These are phyloP conservation scores for Sporothrix dimorphospora DNA, from an alignment of 2,329 filamentous ascomycete genomes.

Conservation along the genomic window DNA sequence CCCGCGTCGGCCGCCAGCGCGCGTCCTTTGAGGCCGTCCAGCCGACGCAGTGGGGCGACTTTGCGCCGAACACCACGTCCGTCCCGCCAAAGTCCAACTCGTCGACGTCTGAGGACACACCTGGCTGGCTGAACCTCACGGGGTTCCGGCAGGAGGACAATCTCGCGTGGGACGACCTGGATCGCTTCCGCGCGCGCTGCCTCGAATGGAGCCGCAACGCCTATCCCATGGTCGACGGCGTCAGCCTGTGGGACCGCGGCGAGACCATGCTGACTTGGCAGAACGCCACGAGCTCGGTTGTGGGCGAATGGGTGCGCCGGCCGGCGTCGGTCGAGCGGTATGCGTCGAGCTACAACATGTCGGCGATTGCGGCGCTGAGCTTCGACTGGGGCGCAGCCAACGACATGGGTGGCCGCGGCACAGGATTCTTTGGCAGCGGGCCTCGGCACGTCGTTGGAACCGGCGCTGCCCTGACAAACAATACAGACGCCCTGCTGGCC, in stretches of 20 bases:
- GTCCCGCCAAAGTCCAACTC: conserved; percentile 38
- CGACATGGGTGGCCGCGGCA: background rate
- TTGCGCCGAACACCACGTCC: conserved; percentile 48
- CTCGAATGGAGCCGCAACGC: conserved; percentile 62
- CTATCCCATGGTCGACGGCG: conserved; percentile 38
- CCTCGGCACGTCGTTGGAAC: background rate
- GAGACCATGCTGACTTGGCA: conserved; percentile 62
- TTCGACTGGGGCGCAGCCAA: conserved; percentile 37
- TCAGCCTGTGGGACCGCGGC: conserved; percentile 40
- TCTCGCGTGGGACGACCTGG: conserved; percentile 77
- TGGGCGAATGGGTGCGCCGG: conserved; percentile 73
- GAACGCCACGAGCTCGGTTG: conserved; percentile 76
- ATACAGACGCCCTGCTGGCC: background rate
- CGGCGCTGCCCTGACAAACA: background rate
- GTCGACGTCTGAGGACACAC: conserved; percentile 26
- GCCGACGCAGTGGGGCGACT: conserved; percentile 62
- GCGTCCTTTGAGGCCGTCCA: conserved; percentile 59
- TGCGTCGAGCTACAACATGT: conserved; percentile 63
- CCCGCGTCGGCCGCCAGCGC: conserved; percentile 56
- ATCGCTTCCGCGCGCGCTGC: conserved; percentile 66
- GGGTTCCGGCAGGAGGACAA: conserved; percentile 75
- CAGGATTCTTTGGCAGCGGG: conserved; percentile 8
- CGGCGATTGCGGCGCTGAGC: conserved; percentile 69
- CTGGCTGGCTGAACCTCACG: conserved; percentile 68
- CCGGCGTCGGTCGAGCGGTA: conserved; percentile 51